phyloP scores from a whole-genome alignment of 257 asterid species.

The Nicotiana tomentosiformis region DNA sequence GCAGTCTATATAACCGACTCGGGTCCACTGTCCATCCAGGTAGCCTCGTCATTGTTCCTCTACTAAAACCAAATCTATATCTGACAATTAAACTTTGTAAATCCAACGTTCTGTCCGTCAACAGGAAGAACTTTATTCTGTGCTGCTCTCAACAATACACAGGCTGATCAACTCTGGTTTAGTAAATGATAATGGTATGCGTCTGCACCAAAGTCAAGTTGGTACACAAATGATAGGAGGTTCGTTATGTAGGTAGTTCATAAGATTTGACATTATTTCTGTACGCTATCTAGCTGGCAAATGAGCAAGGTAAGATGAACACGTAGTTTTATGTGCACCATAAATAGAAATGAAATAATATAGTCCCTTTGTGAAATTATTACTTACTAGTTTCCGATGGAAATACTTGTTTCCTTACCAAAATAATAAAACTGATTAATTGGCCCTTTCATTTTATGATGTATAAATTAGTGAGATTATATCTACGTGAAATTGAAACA shows the following conservation, averaged over 20 bases:
- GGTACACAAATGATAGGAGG: background rate
- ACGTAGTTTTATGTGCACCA: too few species aligned
- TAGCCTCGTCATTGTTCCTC: background rate
- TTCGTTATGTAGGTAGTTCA: too few species aligned
- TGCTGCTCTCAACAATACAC: background rate
- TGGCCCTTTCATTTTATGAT: background rate
- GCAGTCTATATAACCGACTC: background rate
- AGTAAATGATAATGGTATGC: background rate
- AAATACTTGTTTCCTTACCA: background rate
- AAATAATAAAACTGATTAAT: background rate
- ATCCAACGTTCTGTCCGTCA: background rate
- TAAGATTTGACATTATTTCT: too few species aligned
- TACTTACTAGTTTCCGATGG: background rate
- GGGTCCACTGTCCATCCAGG: background rate
- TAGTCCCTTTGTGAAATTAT: too few species aligned
- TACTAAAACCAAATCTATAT: background rate
- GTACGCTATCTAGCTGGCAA: too few species aligned
- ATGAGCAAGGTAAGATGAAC: too few species aligned
- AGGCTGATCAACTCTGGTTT: background rate
- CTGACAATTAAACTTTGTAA: background rate
- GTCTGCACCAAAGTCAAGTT: background rate
- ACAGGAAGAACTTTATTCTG: background rate
- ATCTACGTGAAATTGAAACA: too few species aligned
- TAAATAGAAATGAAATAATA: too few species aligned
- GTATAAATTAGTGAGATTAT: too few species aligned